These are phyloP conservation scores for Capronia americana DNA, from an alignment of 2,329 filamentous ascomycete species.

Conservation along the genomic window DNA sequence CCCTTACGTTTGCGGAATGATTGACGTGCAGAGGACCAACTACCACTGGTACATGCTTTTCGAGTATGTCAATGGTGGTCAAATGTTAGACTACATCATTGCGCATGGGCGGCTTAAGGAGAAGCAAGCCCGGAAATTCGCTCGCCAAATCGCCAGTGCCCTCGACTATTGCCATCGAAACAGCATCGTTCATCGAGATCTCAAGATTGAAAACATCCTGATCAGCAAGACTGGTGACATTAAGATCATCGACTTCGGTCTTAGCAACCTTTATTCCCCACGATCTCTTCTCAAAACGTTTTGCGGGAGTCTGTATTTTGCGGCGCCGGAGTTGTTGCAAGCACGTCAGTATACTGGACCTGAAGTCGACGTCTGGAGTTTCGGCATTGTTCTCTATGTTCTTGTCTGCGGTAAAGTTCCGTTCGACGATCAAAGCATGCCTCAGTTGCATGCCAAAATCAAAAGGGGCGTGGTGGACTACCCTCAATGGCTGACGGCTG, in stretches of 20 bases:
- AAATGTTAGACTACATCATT: conserved; percentile 99
- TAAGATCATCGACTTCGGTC: conserved; percentile 98
- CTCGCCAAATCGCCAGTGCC: conserved; percentile 93
- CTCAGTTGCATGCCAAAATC: conserved; percentile 96
- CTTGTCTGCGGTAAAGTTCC: conserved; percentile 97
- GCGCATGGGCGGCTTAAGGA: conserved; percentile 97
- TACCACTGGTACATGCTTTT: conserved; percentile 99
- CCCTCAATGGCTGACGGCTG: conserved; percentile 86
- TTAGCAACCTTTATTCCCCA: conserved; percentile 95
- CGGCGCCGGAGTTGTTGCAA: conserved; percentile 90
- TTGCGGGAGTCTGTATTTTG: conserved; percentile 97
- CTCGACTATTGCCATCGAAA: conserved; percentile 98
- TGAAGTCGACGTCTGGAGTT: conserved; percentile 98
- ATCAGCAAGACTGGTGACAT: conserved; percentile 99
- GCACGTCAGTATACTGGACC: conserved; percentile 94
- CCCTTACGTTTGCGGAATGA: conserved; percentile 93
- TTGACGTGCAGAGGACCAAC: conserved; percentile 92
- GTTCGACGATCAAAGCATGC: conserved; percentile 99
- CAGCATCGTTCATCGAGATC: conserved; percentile 94
- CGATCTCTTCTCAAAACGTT: conserved; percentile 89
- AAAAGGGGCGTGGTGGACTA: conserved; percentile 97
- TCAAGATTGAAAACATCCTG: conserved; percentile 99
- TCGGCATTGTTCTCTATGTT: conserved; percentile 96
- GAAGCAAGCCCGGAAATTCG: conserved; percentile 97
- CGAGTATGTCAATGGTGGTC: conserved; percentile 97